Evolutionary conservation across 176 grass and related monocot species (phyloP).

Genomic region (Carex kokanica): DNA sequence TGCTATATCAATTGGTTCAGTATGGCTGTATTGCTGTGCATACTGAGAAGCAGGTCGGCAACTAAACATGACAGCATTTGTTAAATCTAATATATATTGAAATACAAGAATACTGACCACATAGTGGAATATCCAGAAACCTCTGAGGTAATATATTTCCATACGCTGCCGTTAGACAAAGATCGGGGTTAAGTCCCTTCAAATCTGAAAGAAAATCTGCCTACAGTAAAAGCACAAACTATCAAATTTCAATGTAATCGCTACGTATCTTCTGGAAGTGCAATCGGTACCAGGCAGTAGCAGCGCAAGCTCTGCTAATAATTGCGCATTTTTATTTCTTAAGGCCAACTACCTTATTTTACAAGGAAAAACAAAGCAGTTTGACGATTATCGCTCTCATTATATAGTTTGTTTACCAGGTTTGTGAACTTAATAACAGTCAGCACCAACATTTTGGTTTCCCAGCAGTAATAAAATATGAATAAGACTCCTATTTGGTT

Average conservation of each 20-base stretch:
- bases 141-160: constrained; percentile 87
- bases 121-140: constrained; percentile 85
- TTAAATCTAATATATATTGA: background rate
- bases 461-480: background rate
- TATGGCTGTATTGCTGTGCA: background rate
- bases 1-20: background rate
- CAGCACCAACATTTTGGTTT: too few relatives aligned
- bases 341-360: background rate
- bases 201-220: constrained; percentile 59
- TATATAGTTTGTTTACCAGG: too few relatives aligned
- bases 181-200: constrained; percentile 58
- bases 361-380: background rate
- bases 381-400: background rate
- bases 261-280: background rate
- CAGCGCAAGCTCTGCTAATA: background rate
- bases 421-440: background rate
- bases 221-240: constrained; percentile 35
- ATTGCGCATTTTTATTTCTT: background rate
- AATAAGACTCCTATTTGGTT: background rate
- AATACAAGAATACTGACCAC: constrained; percentile 34
- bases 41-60: background rate
- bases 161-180: constrained; percentile 87
- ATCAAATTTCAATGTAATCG: background rate
- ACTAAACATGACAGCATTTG: background rate
- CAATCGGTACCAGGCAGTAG: background rate